Evolutionary conservation across 2,329 filamentous ascomycete species (phyloP).

Genomic region (Elsinoe ampelina): DNA sequence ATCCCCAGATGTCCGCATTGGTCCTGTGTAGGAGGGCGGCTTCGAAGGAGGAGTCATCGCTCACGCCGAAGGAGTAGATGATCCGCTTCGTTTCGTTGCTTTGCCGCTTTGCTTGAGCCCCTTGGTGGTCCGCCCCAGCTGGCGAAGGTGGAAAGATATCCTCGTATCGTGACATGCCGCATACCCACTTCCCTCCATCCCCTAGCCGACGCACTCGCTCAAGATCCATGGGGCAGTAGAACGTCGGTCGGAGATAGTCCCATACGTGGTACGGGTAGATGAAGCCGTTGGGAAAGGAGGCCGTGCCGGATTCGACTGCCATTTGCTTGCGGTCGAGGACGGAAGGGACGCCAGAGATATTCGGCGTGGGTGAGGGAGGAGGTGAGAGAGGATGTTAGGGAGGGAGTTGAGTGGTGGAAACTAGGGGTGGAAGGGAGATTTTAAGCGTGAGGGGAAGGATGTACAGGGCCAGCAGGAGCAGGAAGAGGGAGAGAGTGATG

Average conservation of each 20-base stretch:
- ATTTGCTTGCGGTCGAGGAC: background rate
- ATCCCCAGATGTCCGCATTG: constrained; percentile 28
- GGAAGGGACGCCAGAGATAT: background rate
- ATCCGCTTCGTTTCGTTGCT: background rate
- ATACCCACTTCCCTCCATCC: constrained; percentile 38
- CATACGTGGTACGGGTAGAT: constrained; percentile 21
- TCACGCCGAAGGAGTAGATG: constrained; percentile 32
- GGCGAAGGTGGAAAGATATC: background rate
- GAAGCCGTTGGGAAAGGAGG: background rate
- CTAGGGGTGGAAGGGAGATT: background rate
- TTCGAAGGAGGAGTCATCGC: constrained; percentile 33
- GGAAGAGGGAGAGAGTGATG: constrained; percentile 2
- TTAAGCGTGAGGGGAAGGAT: background rate
- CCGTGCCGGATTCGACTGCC: background rate
- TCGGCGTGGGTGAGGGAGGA: background rate
- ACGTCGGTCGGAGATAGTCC: constrained; percentile 34
- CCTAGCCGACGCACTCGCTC: constrained; percentile 33
- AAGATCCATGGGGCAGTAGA: constrained; percentile 34
- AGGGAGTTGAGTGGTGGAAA: background rate
- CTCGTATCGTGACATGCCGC: constrained; percentile 27
- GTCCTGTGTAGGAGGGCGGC: constrained; percentile 27
- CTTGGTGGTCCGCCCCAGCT: background rate
- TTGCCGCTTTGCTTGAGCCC: no score
- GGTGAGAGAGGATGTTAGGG: background rate
- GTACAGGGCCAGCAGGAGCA: background rate